These are phyloP conservation scores for Phaseolus lunatus DNA, from an alignment of 306 rosid species.

Conservation along the genomic window DNA sequence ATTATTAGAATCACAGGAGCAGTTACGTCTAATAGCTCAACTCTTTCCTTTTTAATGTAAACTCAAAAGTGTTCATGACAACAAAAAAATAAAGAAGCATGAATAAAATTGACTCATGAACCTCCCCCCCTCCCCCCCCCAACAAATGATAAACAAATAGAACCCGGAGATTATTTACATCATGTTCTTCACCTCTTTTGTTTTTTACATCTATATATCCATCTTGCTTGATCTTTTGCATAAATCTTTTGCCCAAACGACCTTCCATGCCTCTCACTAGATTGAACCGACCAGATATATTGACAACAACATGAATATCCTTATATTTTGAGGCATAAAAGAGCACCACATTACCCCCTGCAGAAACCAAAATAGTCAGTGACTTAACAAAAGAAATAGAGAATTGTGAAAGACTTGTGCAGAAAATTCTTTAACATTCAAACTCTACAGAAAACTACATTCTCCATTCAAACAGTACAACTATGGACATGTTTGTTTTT, in stretches of 20 bases:
- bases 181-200: slow-evolving; percentile 66
- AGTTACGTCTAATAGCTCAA: slow-evolving; percentile 41
- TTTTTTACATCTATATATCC: slow-evolving; percentile 85
- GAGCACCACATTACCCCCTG: slow-evolving; percentile 89
- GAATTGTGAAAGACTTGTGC: slow-evolving; percentile 1
- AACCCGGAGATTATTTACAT: slow-evolving; percentile 19
- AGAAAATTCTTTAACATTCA: slow-evolving; percentile 10
- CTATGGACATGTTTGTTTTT: not conserved
- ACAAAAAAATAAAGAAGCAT: not conserved
- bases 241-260: slow-evolving; percentile 79
- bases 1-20: not conserved
- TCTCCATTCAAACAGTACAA: slow-evolving; percentile 14
- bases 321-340: slow-evolving; percentile 82
- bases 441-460: slow-evolving; percentile 11
- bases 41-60: slow-evolving; percentile 52
- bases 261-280: slow-evolving; percentile 80
- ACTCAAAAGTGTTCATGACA: slow-evolving; percentile 21
- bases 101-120: slow-evolving; percentile 19
- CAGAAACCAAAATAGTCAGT: slow-evolving; percentile 43
- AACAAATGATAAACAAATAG: slow-evolving; percentile 22
- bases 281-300: slow-evolving; percentile 91
- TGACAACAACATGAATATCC: slow-evolving; percentile 69
- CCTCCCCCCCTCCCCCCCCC: no score
- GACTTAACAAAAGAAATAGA: slow-evolving; percentile 10
- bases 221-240: slow-evolving; percentile 72